Conservation (phyloP, 2,329 filamentous ascomycete genomes). For the Monilinia vaccinii-corymbosi region DNA sequence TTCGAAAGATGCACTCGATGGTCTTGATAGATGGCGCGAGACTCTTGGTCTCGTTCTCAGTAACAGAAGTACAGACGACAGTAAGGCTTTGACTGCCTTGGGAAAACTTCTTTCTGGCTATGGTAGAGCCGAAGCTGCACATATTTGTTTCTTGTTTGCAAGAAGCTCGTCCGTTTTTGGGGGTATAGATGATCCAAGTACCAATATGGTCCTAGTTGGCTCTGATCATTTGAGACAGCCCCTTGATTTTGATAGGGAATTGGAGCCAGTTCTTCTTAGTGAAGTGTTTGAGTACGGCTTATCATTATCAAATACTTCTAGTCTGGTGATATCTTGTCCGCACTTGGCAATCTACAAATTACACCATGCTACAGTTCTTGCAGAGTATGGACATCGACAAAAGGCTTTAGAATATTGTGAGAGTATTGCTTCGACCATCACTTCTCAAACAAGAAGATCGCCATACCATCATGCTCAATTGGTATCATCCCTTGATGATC, state of each 20-base stretch:
- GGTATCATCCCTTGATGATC: conserved; percentile 69
- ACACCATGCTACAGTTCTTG: conserved; percentile 73
- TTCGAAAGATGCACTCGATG: conserved; percentile 67
- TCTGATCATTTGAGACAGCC: conserved; percentile 68
- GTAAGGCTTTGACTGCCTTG: conserved; percentile 66
- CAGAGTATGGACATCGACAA: conserved; percentile 71
- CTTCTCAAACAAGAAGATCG: conserved; percentile 72
- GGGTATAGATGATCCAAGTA: conserved; percentile 71
- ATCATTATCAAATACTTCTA: conserved; percentile 54
- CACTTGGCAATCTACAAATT: conserved; percentile 89
- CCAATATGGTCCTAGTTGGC: conserved; percentile 75
- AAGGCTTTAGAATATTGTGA: conserved; percentile 93
- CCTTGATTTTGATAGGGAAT: conserved; percentile 66
- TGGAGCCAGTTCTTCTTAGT: conserved; percentile 84
- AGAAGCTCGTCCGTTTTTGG: conserved; percentile 62
- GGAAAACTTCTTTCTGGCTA: conserved; percentile 79
- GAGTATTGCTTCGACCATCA: conserved; percentile 65
- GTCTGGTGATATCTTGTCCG: conserved; percentile 52
- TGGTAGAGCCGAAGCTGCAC: conserved; percentile 80
- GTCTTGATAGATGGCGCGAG: conserved; percentile 89
- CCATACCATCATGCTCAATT: conserved; percentile 76
- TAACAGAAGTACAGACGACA: conserved; percentile 77
- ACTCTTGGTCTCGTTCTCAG: conserved; percentile 77
- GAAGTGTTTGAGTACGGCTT: conserved; percentile 91
- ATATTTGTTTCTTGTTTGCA: conserved; percentile 89